Evolutionary conservation across 768 basidiomycete species (phyloP).

Genomic region (Tulasnella sp.): DNA sequence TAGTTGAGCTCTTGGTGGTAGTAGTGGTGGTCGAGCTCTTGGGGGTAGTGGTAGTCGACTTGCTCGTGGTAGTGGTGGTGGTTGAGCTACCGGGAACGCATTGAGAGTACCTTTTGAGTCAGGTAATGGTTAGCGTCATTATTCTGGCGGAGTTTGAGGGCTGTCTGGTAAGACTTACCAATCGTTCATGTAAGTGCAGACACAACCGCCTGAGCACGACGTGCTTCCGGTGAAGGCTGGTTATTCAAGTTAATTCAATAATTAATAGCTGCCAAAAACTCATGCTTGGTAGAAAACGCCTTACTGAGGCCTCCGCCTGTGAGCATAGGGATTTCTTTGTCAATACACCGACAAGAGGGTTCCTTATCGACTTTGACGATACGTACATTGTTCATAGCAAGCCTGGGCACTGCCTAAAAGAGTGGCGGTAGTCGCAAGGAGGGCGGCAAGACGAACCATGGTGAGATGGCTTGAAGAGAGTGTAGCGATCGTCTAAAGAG

Average conservation of each 20-base stretch:
- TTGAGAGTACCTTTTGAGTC: background rate
- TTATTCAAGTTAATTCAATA: background rate
- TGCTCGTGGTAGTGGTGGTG: background rate
- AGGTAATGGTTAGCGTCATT: background rate
- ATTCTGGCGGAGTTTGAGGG: background rate
- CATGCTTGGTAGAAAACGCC: conserved; percentile 25
- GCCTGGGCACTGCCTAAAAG: background rate
- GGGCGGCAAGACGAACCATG: background rate
- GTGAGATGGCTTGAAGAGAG: background rate
- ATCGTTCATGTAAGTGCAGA: background rate
- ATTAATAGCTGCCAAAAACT: background rate
- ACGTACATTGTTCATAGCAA: conserved; percentile 14
- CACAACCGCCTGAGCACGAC: conserved; percentile 38
- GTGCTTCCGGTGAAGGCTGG: conserved; percentile 32
- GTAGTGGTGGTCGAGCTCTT: background rate
- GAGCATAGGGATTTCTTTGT: background rate
- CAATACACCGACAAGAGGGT: background rate
- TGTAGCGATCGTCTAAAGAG: background rate
- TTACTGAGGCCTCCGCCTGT: conserved; percentile 28
- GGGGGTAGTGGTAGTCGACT: background rate
- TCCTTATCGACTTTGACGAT: background rate
- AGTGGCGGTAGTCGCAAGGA: background rate
- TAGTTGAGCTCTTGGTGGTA: conserved; percentile 25
- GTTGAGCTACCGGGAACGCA: background rate
- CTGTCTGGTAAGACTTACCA: background rate